Base-by-base conservation (phyloP, 768 basidiomycete species). In the Kockovaella imperatae region DNA sequence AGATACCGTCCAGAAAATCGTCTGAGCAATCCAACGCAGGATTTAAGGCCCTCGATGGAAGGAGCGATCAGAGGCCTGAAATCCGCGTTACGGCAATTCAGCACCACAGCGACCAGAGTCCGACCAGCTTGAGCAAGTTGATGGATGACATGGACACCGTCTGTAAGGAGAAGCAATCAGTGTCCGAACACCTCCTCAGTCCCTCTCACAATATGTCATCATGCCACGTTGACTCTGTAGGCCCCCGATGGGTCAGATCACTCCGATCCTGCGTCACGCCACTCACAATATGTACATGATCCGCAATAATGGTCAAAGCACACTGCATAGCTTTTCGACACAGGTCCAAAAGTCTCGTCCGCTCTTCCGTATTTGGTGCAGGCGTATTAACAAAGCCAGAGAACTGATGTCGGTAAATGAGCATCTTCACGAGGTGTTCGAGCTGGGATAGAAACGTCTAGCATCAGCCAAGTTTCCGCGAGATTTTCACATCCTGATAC, bases 111-210 rank as follows among this genome's bases (percentile, higher is more conserved):
- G 45, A 93, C 80, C 15, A 95, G 76, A 2, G 90, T 90, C 42
- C 90, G 80, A 6, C 90, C 90, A 20, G 89, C 89, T 64, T 91
- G 88, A 3, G 89, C 91, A 50, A 93, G 75, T 69, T 95, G 90
- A 66, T 95, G 89, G 38, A 95, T 93, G 51, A 91, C 88, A 68
- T 91, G 88, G 1, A 93, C 88, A 2, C 89, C 89, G 70, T 89
- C 87, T 90, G 62, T 24, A 20, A 26, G 21, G 31, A 17, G 34
- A 15, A n/a, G 5, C 24, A 35, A 38, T 53, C 47, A 50, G 40
- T 35, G n/a, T 24, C 7, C 10, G 35, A n/a, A n/a, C 18, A 11
- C 11, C 13, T 31, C 38, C 11, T 35, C 56, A n/a, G n/a, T 15
- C 34, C 20, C 30, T 77, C 87, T 73, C 59, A 89, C 87, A 93